Base-by-base conservation (phyloP, 192 early-diverging fungal species). In the Allomyces macrogynus region DNA sequence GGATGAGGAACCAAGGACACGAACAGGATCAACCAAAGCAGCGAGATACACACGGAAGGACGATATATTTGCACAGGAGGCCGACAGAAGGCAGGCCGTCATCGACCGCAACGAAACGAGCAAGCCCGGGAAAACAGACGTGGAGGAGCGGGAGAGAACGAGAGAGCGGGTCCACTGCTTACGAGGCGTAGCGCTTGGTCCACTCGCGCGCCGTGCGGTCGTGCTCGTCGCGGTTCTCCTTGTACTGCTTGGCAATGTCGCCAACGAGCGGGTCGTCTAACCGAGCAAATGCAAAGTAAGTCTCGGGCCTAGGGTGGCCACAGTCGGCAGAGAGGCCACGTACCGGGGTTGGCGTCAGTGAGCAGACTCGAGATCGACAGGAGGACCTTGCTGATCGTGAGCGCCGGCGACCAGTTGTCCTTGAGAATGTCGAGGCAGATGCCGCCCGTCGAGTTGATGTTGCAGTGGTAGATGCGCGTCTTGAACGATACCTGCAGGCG, bases 401-500 rank as follows among this genome's bases (percentile, higher is more conserved):
- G 71, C 25, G 89, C 92, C 23, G 93, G 94, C 61, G 87, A 90
- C 94, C 93, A 97, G 72, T 97, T 92, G 69, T 97, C 93, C 75
- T 97, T 97, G 43, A 97, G 76, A 43, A 94, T 91, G 63, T 95
- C 78, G 66, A 97, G 74, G 75, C 94, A 97, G 64, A 97, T 94
- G 62, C 80, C 80, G 14, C 94, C 94, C 68, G 84, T 82, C 65
- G 80, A 85, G 73, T 91, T 93, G 75, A 97, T 89, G 71, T 97
- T 97, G 80, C 92, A 95, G 74, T 97, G 93, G 70, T 95, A 97
- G 61, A 97, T 94, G 61, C 87, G 85, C 23, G 95, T 97, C 40
- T 86, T 82, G 78, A 89, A 97, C 5, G 80, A 79, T 25, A 93
- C 83, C 89, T 87, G 67, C 12, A 43, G 61, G 24, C 22, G 14